Percentiles rank a stretch among this genome's conserved stretches.
Conservation (phyloP, 2,329 filamentous ascomycete species). For the Podosphaera aphanis region DNA sequence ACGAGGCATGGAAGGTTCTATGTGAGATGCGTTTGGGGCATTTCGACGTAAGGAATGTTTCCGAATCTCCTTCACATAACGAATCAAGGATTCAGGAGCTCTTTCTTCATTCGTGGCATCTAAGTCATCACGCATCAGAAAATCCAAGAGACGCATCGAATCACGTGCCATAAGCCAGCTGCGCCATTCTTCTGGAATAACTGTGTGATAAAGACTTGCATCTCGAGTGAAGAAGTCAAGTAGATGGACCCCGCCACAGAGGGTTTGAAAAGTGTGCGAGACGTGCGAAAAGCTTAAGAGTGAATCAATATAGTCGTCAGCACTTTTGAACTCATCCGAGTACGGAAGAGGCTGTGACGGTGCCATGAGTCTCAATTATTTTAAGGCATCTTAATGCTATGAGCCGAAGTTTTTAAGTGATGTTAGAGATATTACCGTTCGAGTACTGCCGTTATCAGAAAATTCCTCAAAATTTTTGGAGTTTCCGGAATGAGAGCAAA, state of each 20-base stretch:
- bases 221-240: slow-evolving; percentile 82
- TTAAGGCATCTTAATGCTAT: no score
- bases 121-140: slow-evolving; percentile 60
- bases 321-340: slow-evolving; percentile 29
- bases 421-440: no score
- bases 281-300: slow-evolving; percentile 55
- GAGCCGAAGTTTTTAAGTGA: no score
- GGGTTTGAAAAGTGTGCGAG: slow-evolving; percentile 54
- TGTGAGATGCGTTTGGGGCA: slow-evolving; percentile 20
- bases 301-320: slow-evolving; percentile 57
- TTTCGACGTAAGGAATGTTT: slow-evolving; percentile 42
- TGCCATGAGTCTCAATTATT: slow-evolving; percentile 12
- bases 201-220: slow-evolving; percentile 56
- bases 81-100: slow-evolving; percentile 28
- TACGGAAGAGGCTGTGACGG: slow-evolving; percentile 12
- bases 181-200: slow-evolving; percentile 64
- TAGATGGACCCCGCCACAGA: slow-evolving; percentile 95
- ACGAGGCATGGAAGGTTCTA: slow-evolving; percentile 31
- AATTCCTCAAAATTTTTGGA: no score
- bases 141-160: slow-evolving; percentile 51
- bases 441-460: no score
- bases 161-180: slow-evolving; percentile 48
- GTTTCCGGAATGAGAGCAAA: no score
- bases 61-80: slow-evolving; percentile 51
- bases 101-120: slow-evolving; percentile 12